Evolutionary conservation across 495 filamentous ascomycete genomes (phyloP).

Genomic region (Melanomma pulvis-pyrius): DNA sequence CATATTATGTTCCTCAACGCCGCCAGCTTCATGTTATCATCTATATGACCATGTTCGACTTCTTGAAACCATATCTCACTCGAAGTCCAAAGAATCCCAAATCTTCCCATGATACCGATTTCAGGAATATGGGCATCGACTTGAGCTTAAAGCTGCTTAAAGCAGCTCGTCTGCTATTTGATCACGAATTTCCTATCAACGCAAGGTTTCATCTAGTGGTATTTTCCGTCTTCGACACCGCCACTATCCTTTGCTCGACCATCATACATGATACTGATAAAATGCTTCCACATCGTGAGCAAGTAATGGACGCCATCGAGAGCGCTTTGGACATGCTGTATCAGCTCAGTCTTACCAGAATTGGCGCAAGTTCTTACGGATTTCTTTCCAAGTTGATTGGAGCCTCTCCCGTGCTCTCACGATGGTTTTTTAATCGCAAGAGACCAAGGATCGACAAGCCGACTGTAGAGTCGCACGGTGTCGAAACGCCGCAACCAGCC

Average conservation of each 20-base stretch:
- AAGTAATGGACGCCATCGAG: conserved; percentile 47
- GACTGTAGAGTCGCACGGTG: not conserved
- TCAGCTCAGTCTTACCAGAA: conserved; percentile 46
- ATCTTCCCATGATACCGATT: conserved; percentile 40
- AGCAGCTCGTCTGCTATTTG: conserved; percentile 48
- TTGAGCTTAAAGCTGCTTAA: conserved; percentile 50
- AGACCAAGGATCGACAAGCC: not conserved
- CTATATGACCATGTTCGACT: conserved; percentile 52
- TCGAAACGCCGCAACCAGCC: not conserved
- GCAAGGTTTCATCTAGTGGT: conserved; percentile 56
- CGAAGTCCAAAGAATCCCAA: conserved; percentile 26
- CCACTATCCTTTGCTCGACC: conserved; percentile 54
- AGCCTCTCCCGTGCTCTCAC: conserved; percentile 5
- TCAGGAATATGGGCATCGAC: conserved; percentile 48
- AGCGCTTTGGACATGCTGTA: conserved; percentile 48
- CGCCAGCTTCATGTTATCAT: conserved; percentile 53
- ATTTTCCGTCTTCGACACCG: conserved; percentile 58
- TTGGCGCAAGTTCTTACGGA: conserved; percentile 28
- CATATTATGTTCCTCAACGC: conserved; percentile 54
- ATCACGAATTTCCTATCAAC: conserved; percentile 49
- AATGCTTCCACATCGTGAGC: conserved; percentile 49
- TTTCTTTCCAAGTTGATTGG: conserved; percentile 30
- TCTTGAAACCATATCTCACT: conserved; percentile 51
- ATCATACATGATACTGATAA: conserved; percentile 53
- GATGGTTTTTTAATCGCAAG: not conserved